A percentile compares a stretch with the other conserved stretches of the same genome.
Evolutionary conservation across 805 yeast species (phyloP).

Genomic region (Yamadazyma philogaea): DNA sequence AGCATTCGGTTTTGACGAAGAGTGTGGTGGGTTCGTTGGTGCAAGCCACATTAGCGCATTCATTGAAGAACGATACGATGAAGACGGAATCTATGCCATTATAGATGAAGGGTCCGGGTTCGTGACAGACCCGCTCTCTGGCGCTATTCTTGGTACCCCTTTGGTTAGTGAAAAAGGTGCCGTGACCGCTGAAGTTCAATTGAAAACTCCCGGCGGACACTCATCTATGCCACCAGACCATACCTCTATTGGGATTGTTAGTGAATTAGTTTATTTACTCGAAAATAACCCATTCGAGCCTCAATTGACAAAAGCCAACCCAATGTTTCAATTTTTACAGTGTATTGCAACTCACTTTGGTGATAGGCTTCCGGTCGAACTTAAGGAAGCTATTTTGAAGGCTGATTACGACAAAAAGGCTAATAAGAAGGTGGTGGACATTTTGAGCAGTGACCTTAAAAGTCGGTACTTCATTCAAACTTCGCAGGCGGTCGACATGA

Average conservation of each 20-base stretch:
- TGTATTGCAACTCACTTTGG: slow-evolving; percentile 57
- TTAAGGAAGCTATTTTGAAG: slow-evolving; percentile 31
- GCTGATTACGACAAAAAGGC: slow-evolving; percentile 31
- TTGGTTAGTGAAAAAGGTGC: slow-evolving; percentile 48
- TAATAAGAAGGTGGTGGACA: slow-evolving; percentile 9
- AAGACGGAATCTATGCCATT: slow-evolving; percentile 55
- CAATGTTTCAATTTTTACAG: slow-evolving; percentile 53
- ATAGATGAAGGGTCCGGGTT: slow-evolving; percentile 65
- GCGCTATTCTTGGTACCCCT: slow-evolving; percentile 52
- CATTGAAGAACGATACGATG: slow-evolving; percentile 55
- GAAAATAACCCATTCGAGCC: slow-evolving; percentile 57
- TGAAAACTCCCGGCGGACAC: slow-evolving; percentile 73
- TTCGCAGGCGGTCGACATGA: slow-evolving; percentile 33
- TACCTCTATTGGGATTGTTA: slow-evolving; percentile 71
- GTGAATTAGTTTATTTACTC: slow-evolving; percentile 53
- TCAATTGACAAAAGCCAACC: slow-evolving; percentile 51
- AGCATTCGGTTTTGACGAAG: slow-evolving; percentile 81
- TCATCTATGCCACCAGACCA: slow-evolving; percentile 80
- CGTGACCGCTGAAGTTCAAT: slow-evolving; percentile 44
- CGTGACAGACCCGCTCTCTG: slow-evolving; percentile 30
- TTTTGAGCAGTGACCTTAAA: slow-evolving; percentile 18
- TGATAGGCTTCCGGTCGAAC: slow-evolving; percentile 19
- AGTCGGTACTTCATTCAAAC: slow-evolving; percentile 28
- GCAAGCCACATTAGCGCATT: slow-evolving; percentile 51
- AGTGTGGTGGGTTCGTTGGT: slow-evolving; percentile 60